Base-by-base conservation (phyloP, 768 basidiomycete species). In the Kwoniella mangroviensis region DNA sequence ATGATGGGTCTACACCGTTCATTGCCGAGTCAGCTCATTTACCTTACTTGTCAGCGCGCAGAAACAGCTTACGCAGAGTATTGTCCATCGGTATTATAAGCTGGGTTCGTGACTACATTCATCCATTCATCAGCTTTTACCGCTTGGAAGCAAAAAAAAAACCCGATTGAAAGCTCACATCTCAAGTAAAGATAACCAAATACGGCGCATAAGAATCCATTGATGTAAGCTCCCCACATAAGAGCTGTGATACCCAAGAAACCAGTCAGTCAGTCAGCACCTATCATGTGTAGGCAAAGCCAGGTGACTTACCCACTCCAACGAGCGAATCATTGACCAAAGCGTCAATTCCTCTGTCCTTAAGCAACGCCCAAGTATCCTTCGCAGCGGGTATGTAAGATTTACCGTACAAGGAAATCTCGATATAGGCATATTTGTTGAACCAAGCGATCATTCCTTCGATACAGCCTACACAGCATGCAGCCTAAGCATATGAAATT, bases 261-360 rank as follows among this genome's bases (percentile, higher is more conserved):
- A n/a, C n/a, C n/a, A n/a, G n/a, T n/a, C n/a, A n/a, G n/a, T n/a
- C n/a, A n/a, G n/a, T n/a, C n/a, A n/a, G n/a, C n/a, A n/a, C n/a
- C n/a, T n/a, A n/a, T n/a, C n/a, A n/a, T n/a, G n/a, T n/a, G n/a
- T n/a, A n/a, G n/a, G n/a, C n/a, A n/a, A n/a, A n/a, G n/a, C n/a
- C n/a, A n/a, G n/a, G n/a, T n/a, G n/a, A n/a, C n/a, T 83, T 76
- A 90, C 90, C 89, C 85, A 91, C 90, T 71, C 89, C 87, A 61
- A 93, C 90, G 19, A 94, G 85, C 1, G 90, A 91, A 78, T 94
- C 92, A 76, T 94, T 93, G 72, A 93, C 86, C 11, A 94, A 84
- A 12, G 90, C 91, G 79, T 92, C 91, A 71, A 93, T 90, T 24
- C 79, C 92, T 66, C 91, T 87, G 76, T 92, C 90, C 77, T 87